Conservation (phyloP, 1,284 basidiomycete genomes). For the Phlebopus sp. region DNA sequence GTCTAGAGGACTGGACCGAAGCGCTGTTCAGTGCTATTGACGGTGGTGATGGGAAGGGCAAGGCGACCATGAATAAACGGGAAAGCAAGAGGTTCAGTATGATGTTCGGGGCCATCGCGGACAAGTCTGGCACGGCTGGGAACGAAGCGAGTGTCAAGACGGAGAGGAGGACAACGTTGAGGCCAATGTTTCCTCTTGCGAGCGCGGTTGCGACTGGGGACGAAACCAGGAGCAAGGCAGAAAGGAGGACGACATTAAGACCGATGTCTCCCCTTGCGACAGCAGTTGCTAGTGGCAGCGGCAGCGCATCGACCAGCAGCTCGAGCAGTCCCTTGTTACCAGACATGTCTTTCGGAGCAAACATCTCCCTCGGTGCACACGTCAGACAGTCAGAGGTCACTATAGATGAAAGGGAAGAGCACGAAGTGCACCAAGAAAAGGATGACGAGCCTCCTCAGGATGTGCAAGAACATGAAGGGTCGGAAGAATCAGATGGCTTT, state of each 20-base stretch:
- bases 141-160: constrained; percentile 2
- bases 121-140: not conserved
- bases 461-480: not conserved
- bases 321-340: not conserved
- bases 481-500: not conserved
- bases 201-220: not conserved
- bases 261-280: constrained; percentile 4
- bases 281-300: not conserved
- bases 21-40: constrained; percentile 28
- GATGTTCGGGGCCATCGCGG: constrained; percentile 10
- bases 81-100: constrained; percentile 13
- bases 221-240: constrained; percentile 4
- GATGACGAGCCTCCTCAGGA: not conserved
- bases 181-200: constrained; percentile 10
- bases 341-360: constrained; percentile 19
- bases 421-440: constrained; percentile 3
- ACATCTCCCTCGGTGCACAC: constrained; percentile 17
- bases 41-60: not conserved
- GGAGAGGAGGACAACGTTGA: constrained; percentile 14
- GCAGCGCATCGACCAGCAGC: not conserved
- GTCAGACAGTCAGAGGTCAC: constrained; percentile 2
- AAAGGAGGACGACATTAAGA: constrained; percentile 18
- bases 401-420: constrained; percentile 13
- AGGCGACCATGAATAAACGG: not conserved
- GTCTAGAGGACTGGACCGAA: constrained; percentile 32